These are phyloP conservation scores for Rhodotorula sp. DNA, from an alignment of 1,284 basidiomycete species.

Conservation along the genomic window DNA sequence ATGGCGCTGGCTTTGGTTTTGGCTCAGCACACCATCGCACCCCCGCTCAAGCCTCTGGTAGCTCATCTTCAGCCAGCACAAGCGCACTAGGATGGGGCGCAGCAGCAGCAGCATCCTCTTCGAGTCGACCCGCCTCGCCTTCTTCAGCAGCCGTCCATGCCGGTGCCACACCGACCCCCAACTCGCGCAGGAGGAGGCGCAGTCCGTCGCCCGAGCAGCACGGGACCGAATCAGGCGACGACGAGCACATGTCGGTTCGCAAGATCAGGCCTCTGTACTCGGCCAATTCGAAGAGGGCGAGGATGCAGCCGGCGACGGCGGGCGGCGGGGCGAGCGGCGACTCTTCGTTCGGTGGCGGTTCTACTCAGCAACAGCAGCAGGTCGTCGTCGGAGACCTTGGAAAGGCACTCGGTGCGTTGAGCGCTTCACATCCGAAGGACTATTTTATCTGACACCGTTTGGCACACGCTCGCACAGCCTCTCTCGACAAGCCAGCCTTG, in stretches of 20 bases:
- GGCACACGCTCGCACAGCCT: constrained; percentile 5
- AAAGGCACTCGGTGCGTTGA: constrained; percentile 35
- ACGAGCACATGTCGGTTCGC: not conserved
- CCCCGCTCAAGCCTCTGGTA: not conserved
- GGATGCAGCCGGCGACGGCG: not conserved
- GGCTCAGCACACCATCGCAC: not conserved
- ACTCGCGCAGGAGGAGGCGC: constrained; percentile 9
- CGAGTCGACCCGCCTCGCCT: not conserved
- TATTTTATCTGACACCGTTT: not conserved
- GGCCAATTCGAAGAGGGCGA: not conserved
- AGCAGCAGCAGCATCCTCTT: constrained; percentile 1
- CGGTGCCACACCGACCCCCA: not conserved
- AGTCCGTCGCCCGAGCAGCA: constrained; percentile 10
- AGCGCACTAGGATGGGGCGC: constrained; percentile 13
- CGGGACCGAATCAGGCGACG: constrained; percentile 10
- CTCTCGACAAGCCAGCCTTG: constrained; percentile 41
- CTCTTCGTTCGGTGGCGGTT: not conserved
- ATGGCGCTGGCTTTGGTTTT: constrained; percentile 17
- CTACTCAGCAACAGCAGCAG: not conserved
- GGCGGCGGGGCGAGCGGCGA: not conserved
- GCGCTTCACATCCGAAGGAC: no score
- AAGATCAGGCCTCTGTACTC: not conserved
- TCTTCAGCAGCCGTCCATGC: not conserved
- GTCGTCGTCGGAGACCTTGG: constrained; percentile 25
- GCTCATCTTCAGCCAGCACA: not conserved